A percentile compares a stretch with the other conserved stretches of the same genome.
Evolutionary conservation across 352 stramenopile species (phyloP).

Genomic region (Globisporangium cederbergense): DNA sequence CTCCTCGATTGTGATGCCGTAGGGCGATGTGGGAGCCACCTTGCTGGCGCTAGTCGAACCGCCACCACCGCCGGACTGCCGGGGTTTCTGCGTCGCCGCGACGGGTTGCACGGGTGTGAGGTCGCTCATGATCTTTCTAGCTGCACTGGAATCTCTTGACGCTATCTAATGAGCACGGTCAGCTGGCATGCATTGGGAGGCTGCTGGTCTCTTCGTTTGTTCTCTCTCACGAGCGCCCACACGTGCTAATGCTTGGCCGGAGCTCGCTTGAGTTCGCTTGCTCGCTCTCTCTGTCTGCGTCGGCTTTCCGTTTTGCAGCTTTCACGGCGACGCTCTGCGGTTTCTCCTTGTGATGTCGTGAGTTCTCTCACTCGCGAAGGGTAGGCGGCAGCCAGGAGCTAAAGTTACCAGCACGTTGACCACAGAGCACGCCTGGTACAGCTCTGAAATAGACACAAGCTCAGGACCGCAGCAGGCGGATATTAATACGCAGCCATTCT

Average conservation of each 20-base stretch:
- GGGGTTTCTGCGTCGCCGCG: conserved; percentile 22
- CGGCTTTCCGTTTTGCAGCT: conserved; percentile 9
- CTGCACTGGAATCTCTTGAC: background rate
- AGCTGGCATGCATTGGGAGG: background rate
- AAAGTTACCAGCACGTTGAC: conserved; percentile 4
- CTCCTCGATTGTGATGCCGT: conserved; percentile 69
- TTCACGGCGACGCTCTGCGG: background rate
- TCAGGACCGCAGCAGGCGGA: background rate
- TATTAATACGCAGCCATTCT: conserved; percentile 4
- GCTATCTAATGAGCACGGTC: background rate
- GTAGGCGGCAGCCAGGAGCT: background rate
- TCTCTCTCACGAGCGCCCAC: background rate
- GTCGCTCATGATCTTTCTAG: conserved; percentile 24
- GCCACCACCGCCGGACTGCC: conserved; percentile 15
- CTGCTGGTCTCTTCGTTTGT: background rate
- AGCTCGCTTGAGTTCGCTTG: background rate
- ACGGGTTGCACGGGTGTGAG: conserved; percentile 48
- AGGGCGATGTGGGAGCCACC: conserved; percentile 65
- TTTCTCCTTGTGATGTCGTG: background rate
- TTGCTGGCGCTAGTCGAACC: conserved; percentile 37
- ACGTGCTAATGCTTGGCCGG: background rate
- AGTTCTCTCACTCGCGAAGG: background rate
- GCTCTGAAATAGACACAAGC: conserved; percentile 3
- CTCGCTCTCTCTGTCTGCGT: background rate
- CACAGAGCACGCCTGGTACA: background rate